Evolutionary conservation across 1,284 basidiomycete genomes (phyloP).

Genomic region (Apiotrichum akiyoshidainum): DNA sequence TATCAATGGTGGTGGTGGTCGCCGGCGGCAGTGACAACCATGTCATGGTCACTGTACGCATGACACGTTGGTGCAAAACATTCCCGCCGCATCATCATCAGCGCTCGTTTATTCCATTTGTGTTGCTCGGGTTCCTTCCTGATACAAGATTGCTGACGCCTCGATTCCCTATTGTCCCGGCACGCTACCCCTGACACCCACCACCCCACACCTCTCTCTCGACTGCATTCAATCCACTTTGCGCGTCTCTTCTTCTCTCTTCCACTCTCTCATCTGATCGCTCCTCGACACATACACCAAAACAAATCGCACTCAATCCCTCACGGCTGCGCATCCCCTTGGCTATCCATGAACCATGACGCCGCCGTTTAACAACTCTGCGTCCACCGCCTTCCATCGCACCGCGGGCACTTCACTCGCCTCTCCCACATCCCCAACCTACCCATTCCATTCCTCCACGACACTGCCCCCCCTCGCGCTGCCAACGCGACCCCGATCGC

Average conservation of each 20-base stretch:
- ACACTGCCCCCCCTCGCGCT: background rate
- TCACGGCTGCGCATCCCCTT: too few relatives aligned
- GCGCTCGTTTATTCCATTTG: background rate
- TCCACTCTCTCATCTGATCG: too few relatives aligned
- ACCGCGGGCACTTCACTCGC: background rate
- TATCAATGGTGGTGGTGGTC: too few relatives aligned
- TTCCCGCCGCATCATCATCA: background rate
- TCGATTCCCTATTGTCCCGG: background rate
- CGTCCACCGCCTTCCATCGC: background rate
- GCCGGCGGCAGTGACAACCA: too few relatives aligned
- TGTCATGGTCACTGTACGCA: too few relatives aligned
- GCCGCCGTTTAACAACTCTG: background rate
- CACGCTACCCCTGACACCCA: background rate
- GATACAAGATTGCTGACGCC: slow-evolving; percentile 1
- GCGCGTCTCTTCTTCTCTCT: too few relatives aligned
- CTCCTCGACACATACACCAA: too few relatives aligned
- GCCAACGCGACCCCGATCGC: background rate
- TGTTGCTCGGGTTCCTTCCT: background rate
- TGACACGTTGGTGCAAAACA: too few relatives aligned
- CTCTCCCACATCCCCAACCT: slow-evolving; percentile 1
- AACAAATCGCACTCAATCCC: too few relatives aligned
- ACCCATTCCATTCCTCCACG: background rate
- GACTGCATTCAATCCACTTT: background rate
- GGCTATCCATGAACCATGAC: background rate
- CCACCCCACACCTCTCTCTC: background rate